Evolutionary conservation across 345 rosid genomes (phyloP).

Genomic region (Euclidium syriacum): DNA sequence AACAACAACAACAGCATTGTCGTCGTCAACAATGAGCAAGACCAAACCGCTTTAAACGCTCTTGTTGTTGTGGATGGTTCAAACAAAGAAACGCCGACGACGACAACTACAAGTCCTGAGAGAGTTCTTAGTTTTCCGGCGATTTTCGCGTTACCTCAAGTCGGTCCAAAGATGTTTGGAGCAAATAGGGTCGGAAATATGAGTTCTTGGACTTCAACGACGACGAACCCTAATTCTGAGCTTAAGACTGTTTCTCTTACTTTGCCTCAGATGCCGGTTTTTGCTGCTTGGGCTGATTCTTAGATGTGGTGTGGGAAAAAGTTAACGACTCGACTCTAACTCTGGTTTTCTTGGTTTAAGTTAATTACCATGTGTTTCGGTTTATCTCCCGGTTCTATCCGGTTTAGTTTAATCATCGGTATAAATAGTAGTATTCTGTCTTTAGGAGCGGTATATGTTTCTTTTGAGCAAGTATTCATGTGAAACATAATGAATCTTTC

Average conservation of each 20-base stretch:
- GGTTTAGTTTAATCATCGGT: slow-evolving; percentile 26
- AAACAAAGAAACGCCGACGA: slow-evolving; percentile 41
- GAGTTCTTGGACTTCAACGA: slow-evolving; percentile 40
- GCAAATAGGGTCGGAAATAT: slow-evolving; percentile 30
- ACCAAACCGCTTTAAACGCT: slow-evolving; percentile 41
- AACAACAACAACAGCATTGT: slow-evolving; percentile 30
- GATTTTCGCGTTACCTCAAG: slow-evolving; percentile 47
- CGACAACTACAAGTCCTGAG: slow-evolving; percentile 51
- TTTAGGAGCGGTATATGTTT: slow-evolving; percentile 31
- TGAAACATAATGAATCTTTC: slow-evolving; percentile 30
- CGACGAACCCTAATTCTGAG: slow-evolving; percentile 40
- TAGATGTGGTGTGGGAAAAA: slow-evolving; percentile 29
- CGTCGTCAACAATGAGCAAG: slow-evolving; percentile 22
- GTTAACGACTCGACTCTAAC: not conserved
- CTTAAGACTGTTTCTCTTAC: slow-evolving; percentile 45
- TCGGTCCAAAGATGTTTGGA: slow-evolving; percentile 42
- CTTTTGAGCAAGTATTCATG: slow-evolving; percentile 25
- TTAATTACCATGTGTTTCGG: slow-evolving; percentile 13
- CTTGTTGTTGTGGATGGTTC: slow-evolving; percentile 57
- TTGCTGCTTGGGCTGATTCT: slow-evolving; percentile 83
- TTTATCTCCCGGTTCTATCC: slow-evolving; percentile 9
- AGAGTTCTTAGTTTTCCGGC: slow-evolving; percentile 38
- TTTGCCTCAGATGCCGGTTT: slow-evolving; percentile 68
- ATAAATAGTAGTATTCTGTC: slow-evolving; percentile 15
- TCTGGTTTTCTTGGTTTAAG: slow-evolving; percentile 31